Conservation (phyloP, 345 rosid genomes). For the Eutrema heterophyllum region DNA sequence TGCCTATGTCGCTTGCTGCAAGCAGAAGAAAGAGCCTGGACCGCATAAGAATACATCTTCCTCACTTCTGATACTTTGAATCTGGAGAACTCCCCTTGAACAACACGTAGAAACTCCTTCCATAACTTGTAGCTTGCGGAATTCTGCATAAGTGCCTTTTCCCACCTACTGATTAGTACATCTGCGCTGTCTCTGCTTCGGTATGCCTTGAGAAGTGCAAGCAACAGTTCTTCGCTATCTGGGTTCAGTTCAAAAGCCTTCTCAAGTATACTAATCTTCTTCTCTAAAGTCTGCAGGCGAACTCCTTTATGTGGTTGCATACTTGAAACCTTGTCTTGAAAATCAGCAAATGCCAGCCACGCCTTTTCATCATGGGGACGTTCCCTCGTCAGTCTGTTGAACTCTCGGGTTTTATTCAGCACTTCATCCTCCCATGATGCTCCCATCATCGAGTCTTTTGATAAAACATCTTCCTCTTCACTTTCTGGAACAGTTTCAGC, state of each 20-base stretch:
- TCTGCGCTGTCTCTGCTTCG: constrained; percentile 73
- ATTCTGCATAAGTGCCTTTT: constrained; percentile 67
- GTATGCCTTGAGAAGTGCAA: constrained; percentile 80
- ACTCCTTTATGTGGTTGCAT: constrained; percentile 79
- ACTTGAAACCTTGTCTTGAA: constrained; percentile 78
- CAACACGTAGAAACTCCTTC: constrained; percentile 75
- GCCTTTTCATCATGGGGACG: constrained; percentile 66
- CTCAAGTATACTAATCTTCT: constrained; percentile 90
- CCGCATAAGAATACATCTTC: constrained; percentile 83
- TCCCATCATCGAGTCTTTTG: constrained; percentile 39
- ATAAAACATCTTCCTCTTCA: constrained; percentile 29
- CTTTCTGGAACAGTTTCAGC: constrained; percentile 27
- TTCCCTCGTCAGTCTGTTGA: constrained; percentile 74
- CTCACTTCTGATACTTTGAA: constrained; percentile 89
- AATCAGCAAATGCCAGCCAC: constrained; percentile 85
- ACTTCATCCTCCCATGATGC: constrained; percentile 97
- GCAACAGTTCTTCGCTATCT: constrained; percentile 71
- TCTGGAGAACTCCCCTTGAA: constrained; percentile 87
- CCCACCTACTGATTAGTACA: constrained; percentile 77
- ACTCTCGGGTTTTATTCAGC: constrained; percentile 69
- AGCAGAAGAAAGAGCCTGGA: constrained; percentile 77
- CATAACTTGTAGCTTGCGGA: constrained; percentile 69
- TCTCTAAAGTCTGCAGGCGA: constrained; percentile 81
- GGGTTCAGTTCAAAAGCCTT: constrained; percentile 89
- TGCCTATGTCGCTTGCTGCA: constrained; percentile 92